phyloP scores from a whole-genome alignment of 1,284 basidiomycete species.

The Ceratobasidium sp. region DNA sequence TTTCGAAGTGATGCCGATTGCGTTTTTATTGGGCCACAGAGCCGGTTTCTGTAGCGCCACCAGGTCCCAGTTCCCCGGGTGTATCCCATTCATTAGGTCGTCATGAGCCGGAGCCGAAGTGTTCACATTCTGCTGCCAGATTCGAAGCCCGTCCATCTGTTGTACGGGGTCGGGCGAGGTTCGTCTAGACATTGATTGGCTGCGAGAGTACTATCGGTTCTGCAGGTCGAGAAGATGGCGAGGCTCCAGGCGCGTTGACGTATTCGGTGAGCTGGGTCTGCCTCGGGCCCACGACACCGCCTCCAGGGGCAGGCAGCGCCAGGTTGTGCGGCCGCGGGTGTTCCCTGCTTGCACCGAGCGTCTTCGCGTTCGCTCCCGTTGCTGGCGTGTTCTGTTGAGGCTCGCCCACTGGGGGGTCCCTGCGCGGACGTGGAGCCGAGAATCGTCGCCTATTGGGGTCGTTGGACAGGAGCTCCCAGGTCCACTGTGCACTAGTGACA shows the following conservation, averaged over 20 bases:
- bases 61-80: conserved; percentile 17
- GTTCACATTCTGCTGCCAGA: conserved; percentile 30
- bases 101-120: neutral
- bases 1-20: neutral
- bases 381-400: too few relatives aligned
- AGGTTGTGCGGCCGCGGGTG: neutral
- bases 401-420: too few relatives aligned
- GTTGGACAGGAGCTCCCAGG: neutral
- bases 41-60: conserved; percentile 24
- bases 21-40: neutral
- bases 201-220: neutral
- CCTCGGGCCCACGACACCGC: neutral
- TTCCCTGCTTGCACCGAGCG: too few relatives aligned
- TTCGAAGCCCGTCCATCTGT: neutral
- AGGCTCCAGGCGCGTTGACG: neutral
- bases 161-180: neutral
- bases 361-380: too few relatives aligned
- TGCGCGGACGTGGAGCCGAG: neutral
- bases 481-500: conserved; percentile 2
- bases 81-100: neutral
- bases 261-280: neutral
- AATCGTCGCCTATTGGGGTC: neutral
- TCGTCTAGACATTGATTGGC: neutral
- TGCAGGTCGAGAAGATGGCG: too few relatives aligned
- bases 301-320: neutral